Base-by-base conservation (phyloP, 371 early-diverging fungal species). In the Chytridium lagenaria region DNA sequence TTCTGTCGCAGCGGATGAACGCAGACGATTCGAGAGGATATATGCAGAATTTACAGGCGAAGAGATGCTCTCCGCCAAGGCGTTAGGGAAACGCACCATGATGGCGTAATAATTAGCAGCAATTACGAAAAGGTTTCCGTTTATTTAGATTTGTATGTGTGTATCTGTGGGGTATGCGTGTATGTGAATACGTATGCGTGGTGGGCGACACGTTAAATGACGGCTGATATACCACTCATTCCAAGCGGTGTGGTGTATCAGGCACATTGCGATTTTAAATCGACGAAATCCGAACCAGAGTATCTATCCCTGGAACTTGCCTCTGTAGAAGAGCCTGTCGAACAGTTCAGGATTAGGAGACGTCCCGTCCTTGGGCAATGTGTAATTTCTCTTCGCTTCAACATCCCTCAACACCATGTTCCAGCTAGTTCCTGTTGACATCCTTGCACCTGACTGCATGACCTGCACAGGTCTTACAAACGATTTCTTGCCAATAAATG, bases 41-140 rank as follows among this genome's bases (percentile, higher is more conserved):
- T 71, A 49, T 55, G 61, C 68, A 34, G 71, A 73, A 44, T 75
- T 73, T 64, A 33, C 61, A 30, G 74, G 70, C 2, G 67, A 59
- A 40, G 64, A 28, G 3, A 16, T 50, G 68, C 39, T 44, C 16
- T 70, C 61, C 19, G 71, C 5, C 19, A 44, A 65, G 66, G 34
- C 7, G 49, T 7, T 64, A 1, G 66, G 75, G 59, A 75, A 70
- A 49, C 69, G 68, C 28, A 70, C 70, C 12, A 75, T 65, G 57
- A 75, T 75, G 75, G 75, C 67, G 15, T 75, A 31, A 64, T 66
- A 74, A 33, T 76, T 77, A 22, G 68, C 73, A n/a, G n/a, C n/a
- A n/a, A n/a, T n/a, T n/a, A n/a, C n/a, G n/a, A n/a, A n/a, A n/a
- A n/a, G n/a, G n/a, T n/a, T n/a, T n/a, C n/a, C n/a, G n/a, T n/a